Conservation (phyloP, 148 eudicot genomes). For the Dianthus caryophyllus region DNA sequence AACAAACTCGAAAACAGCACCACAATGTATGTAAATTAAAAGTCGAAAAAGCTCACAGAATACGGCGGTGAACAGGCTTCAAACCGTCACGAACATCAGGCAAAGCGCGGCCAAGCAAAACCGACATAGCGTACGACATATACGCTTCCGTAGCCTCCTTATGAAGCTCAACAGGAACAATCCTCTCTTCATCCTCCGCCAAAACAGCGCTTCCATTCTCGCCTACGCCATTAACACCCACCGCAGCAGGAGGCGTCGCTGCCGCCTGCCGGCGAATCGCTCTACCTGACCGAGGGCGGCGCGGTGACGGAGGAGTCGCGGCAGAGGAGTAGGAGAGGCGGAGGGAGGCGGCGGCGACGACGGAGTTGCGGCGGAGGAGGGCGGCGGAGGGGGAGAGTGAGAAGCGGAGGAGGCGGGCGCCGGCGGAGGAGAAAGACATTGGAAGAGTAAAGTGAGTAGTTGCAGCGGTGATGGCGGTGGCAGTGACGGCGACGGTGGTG, state of each 20-base stretch:
- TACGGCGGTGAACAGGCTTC: slow-evolving; percentile 90
- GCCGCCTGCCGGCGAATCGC: too few relatives aligned
- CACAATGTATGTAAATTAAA: too few relatives aligned
- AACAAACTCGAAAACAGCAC: too few relatives aligned
- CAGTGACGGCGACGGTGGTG: neutral
- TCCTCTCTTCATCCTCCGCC: slow-evolving; percentile 33
- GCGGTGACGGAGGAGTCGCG: slow-evolving; percentile 18
- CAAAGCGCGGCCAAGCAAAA: slow-evolving; percentile 81
- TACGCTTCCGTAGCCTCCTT: slow-evolving; percentile 95
- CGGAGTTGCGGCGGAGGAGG: slow-evolving; percentile 40
- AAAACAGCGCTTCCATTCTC: too few relatives aligned
- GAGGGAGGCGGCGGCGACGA: slow-evolving; percentile 24
- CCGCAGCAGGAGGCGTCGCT: too few relatives aligned
- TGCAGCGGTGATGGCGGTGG: too few relatives aligned
- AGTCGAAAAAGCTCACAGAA: slow-evolving; percentile 45
- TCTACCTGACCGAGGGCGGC: slow-evolving; percentile 10
- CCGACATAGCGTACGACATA: slow-evolving; percentile 97
- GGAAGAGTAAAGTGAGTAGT: too few relatives aligned
- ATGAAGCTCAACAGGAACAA: slow-evolving; percentile 70
- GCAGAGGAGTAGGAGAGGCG: slow-evolving; percentile 42
- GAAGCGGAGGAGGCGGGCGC: neutral
- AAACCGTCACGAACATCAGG: slow-evolving; percentile 94
- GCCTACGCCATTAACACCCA: too few relatives aligned
- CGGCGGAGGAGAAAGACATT: neutral
- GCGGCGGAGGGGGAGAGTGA: slow-evolving; percentile 14